Evolutionary conservation across 208 protist species (phyloP).

Genomic region (Wallacemonas sp.): DNA sequence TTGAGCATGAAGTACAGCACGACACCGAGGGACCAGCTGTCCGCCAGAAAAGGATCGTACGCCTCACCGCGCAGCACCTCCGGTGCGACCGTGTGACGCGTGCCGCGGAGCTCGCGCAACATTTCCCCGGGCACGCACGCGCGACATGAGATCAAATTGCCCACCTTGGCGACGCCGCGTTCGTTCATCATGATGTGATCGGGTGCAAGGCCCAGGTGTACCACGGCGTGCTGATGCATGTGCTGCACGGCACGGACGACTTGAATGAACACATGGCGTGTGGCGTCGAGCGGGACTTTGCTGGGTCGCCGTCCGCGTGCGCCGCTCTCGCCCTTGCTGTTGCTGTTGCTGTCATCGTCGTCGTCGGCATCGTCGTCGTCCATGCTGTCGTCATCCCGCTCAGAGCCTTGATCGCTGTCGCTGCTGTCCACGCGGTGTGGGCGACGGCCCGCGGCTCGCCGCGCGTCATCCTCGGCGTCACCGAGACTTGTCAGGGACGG

Average conservation of each 20-base stretch:
- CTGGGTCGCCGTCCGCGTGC: too few species aligned
- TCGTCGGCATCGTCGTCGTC: neutral
- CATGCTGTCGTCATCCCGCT: neutral
- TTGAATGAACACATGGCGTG: constrained; percentile 60
- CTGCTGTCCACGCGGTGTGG: too few species aligned
- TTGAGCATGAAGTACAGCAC: constrained; percentile 90
- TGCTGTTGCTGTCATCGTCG: neutral
- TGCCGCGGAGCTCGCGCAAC: constrained; percentile 66
- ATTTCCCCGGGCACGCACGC: constrained; percentile 51
- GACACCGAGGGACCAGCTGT: constrained; percentile 84
- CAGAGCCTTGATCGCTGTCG: too few species aligned
- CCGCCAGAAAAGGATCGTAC: constrained; percentile 81
- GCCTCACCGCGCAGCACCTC: constrained; percentile 66
- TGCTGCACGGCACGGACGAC: constrained; percentile 72
- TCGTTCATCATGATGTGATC: constrained; percentile 86
- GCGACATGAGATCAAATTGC: constrained; percentile 74
- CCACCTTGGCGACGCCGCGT: constrained; percentile 61
- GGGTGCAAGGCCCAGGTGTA: constrained; percentile 80
- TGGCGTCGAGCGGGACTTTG: constrained; percentile 11
- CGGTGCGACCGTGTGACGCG: constrained; percentile 84
- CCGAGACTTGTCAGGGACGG: neutral
- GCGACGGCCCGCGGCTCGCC: too few species aligned
- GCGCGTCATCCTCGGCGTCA: too few species aligned
- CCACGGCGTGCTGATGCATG: constrained; percentile 74
- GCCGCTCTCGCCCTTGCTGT: neutral